These are phyloP conservation scores for Umbelopsis isabellina DNA, from an alignment of 192 early-diverging fungal species.

Conservation along the genomic window DNA sequence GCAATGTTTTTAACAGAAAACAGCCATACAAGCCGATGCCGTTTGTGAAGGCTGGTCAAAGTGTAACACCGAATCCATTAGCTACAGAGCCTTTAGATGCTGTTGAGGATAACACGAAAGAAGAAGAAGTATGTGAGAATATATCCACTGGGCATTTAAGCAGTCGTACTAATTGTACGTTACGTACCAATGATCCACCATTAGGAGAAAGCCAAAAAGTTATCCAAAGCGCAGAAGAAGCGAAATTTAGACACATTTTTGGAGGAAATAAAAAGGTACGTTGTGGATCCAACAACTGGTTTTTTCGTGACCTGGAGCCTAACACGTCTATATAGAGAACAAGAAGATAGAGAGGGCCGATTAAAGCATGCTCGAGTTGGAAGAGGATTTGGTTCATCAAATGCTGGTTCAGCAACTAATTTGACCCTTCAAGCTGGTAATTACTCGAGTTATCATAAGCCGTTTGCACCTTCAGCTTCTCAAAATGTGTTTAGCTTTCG, in stretches of 20 bases:
- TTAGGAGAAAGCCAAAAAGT: slow-evolving; percentile 35
- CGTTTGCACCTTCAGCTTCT: neutral
- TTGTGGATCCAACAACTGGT: no score
- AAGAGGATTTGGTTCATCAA: no score
- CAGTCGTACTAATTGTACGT: neutral
- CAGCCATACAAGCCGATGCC: slow-evolving; percentile 34
- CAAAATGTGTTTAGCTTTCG: neutral
- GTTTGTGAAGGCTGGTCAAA: slow-evolving; percentile 39
- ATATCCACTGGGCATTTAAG: neutral
- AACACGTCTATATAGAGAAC: slow-evolving; percentile 44
- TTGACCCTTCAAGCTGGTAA: slow-evolving; percentile 14
- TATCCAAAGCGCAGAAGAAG: slow-evolving; percentile 61
- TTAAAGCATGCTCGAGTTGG: neutral
- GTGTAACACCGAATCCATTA: slow-evolving; percentile 23
- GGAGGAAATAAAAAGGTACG: slow-evolving; percentile 78
- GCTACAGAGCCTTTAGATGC: neutral
- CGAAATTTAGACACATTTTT: slow-evolving; percentile 84
- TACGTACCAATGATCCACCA: neutral
- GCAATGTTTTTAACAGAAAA: slow-evolving; percentile 5
- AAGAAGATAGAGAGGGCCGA: slow-evolving; percentile 58
- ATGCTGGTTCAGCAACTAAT: neutral
- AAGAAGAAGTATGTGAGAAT: slow-evolving; percentile 23
- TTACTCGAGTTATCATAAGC: neutral
- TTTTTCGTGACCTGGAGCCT: no score
- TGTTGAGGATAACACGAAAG: slow-evolving; percentile 31